phyloP scores from a whole-genome alignment of 768 basidiomycete genomes.

The Guyanaporus albipodus region DNA sequence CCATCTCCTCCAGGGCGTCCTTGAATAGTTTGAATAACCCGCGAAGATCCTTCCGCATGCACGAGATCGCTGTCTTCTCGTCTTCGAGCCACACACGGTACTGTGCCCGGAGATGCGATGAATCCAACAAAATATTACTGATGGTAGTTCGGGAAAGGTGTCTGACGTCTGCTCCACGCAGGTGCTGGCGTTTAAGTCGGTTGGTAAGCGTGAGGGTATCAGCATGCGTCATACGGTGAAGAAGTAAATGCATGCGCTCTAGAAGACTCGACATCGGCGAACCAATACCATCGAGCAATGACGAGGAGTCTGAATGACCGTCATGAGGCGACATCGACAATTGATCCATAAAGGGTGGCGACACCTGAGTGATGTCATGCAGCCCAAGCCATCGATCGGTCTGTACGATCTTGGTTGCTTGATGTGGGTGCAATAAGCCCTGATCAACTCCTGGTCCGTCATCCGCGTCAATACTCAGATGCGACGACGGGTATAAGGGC shows the following conservation, averaged over 20 bases:
- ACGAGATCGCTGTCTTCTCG: slow-evolving; percentile 57
- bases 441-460: slow-evolving; percentile 36
- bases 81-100: slow-evolving; percentile 76
- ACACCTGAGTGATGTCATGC: slow-evolving; percentile 32
- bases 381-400: slow-evolving; percentile 46
- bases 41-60: slow-evolving; percentile 78
- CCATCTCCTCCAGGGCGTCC: slow-evolving; percentile 80
- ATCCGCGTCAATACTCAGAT: slow-evolving; percentile 43
- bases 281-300: slow-evolving; percentile 52
- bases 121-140: slow-evolving; percentile 67
- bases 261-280: slow-evolving; percentile 50
- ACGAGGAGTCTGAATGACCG: slow-evolving; percentile 71
- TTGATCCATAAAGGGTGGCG: slow-evolving; percentile 34
- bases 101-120: slow-evolving; percentile 60
- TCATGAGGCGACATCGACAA: slow-evolving; percentile 50
- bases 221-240: slow-evolving; percentile 63
- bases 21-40: slow-evolving; percentile 78
- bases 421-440: slow-evolving; percentile 34
- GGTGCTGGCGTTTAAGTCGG: slow-evolving; percentile 85
- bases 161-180: slow-evolving; percentile 79
- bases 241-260: slow-evolving; percentile 60
- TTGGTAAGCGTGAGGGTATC: slow-evolving; percentile 87
- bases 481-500: slow-evolving; percentile 24
- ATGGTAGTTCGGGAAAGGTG: slow-evolving; percentile 85
- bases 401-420: slow-evolving; percentile 64